A percentile compares a stretch with the other conserved stretches of the same genome.
Conservation (phyloP, 2,329 filamentous ascomycete species). For the Fusarium pseudonygamai region DNA sequence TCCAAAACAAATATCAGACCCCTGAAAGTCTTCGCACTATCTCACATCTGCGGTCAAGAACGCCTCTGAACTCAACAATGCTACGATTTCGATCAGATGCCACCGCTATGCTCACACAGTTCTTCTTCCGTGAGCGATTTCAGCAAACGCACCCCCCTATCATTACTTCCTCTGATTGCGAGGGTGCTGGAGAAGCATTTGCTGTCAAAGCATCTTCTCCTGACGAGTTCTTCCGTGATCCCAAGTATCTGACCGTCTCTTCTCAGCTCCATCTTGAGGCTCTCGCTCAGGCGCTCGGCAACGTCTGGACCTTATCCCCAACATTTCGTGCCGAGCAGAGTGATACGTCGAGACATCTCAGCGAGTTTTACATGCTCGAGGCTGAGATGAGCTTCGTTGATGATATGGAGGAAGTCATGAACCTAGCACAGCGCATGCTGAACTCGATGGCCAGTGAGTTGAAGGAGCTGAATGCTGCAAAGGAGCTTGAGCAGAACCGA, state of each 20-base stretch:
- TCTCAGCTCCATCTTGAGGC: conserved; percentile 95
- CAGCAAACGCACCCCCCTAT: conserved; percentile 91
- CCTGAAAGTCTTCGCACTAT: conserved; percentile 88
- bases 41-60: conserved; percentile 85
- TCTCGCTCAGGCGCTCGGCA: conserved; percentile 84
- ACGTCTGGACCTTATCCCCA: conserved; percentile 93
- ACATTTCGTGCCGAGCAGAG: conserved; percentile 94
- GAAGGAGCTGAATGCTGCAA: conserved; percentile 52
- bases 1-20: conserved; percentile 96
- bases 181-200: conserved; percentile 96
- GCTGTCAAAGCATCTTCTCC: conserved; percentile 64
- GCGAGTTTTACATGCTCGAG: conserved; percentile 99
- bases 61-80: conserved; percentile 81
- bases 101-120: conserved; percentile 75
- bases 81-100: conserved; percentile 85
- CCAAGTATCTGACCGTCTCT: conserved; percentile 97
- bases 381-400: conserved; percentile 85
- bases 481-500: conserved; percentile 55
- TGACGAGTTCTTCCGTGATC: conserved; percentile 76
- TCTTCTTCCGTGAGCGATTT: conserved; percentile 77
- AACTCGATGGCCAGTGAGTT: conserved; percentile 58
- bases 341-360: conserved; percentile 91
- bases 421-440: conserved; percentile 82
- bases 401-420: conserved; percentile 76
- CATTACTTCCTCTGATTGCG: conserved; percentile 96